Base-by-base conservation (phyloP, 768 basidiomycete genomes). In the Leccinum sublutescens region DNA sequence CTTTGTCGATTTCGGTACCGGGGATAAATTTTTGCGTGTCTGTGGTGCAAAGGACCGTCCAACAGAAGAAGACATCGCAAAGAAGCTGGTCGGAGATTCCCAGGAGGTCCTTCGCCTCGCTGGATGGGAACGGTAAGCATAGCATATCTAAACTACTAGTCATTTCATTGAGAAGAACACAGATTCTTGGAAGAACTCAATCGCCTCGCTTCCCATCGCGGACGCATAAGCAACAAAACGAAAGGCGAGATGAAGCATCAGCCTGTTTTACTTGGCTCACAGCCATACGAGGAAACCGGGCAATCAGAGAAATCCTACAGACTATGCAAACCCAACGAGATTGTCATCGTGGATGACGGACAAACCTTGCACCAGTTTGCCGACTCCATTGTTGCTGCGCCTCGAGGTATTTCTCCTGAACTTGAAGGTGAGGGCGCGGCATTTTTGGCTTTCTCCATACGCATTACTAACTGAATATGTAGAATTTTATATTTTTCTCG, bases 381-480 rank as follows among this genome's bases (percentile, higher is more conserved):
- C 4, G 84, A 86, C 38, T 78, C 79, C 2, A 75, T 95, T 7
- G 89, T 86, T 64, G 81, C 80, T 11, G 90, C 89, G 4, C 89
- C 91, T 0, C 89, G 93, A 68, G 94, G 97, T 70, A 92, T 95
- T 65, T 77, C 90, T 5, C 78, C 95, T 10, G 94, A 96, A 84
- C 82, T 98, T 10, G 94, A 97, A 85, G 82, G 86, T 89, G 60
- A 56, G 62, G 14, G 93, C 15, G 40, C 33, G 11, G 4, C 33
- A 33, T 33, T 12, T 2, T 33, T 2, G n/a, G 33, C 11, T 12
- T 33, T 33, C 33, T 12, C 12, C 10, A 29, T 2, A n/a, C 43
- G 15, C 25, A 40, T 31, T 12, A 23, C 27, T 40, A 33, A 49
- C 10, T 19, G 33, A 14, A 45, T 25, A 17, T 23, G 23, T 56